Percentiles rank a stretch among this genome's conserved stretches.
Evolutionary conservation across 1,139 yeast species (phyloP).

Genomic region (Suhomyces anneliseae): DNA sequence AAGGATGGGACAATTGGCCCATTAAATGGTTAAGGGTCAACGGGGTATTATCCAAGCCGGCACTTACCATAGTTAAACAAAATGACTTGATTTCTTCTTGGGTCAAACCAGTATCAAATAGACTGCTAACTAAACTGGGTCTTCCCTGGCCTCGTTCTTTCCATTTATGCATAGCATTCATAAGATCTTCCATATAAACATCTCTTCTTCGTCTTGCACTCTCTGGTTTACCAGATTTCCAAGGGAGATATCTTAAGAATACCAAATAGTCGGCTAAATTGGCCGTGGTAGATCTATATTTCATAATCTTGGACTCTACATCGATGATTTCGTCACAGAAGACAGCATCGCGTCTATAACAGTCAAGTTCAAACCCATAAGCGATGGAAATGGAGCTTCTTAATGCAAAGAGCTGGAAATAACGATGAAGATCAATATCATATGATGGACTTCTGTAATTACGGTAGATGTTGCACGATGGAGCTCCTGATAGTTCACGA

Average conservation of each 20-base stretch:
- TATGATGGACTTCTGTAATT: constrained; percentile 15
- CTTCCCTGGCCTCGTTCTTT: constrained; percentile 3
- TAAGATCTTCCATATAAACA: constrained; percentile 50
- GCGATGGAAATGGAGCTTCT: constrained; percentile 57
- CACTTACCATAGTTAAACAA: constrained; percentile 75
- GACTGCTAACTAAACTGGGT: background rate
- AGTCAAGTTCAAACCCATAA: constrained; percentile 58
- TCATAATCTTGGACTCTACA: constrained; percentile 66
- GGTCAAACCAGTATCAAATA: constrained; percentile 19
- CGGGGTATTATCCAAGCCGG: constrained; percentile 76
- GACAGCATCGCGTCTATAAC: constrained; percentile 35
- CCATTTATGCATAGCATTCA: constrained; percentile 11
- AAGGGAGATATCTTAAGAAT: constrained; percentile 36
- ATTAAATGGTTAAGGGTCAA: constrained; percentile 59
- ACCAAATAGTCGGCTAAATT: constrained; percentile 67
- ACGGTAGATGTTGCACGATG: constrained; percentile 21
- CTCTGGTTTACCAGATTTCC: constrained; percentile 30
- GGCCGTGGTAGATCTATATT: constrained; percentile 61
- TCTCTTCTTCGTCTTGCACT: constrained; percentile 50
- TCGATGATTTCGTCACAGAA: constrained; percentile 55
- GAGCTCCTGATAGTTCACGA: constrained; percentile 22
- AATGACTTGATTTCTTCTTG: constrained; percentile 56
- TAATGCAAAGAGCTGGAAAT: constrained; percentile 55
- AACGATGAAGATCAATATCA: constrained; percentile 43
- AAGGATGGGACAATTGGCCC: constrained; percentile 58